These are phyloP conservation scores for Spergularia azorica DNA, from an alignment of 179 eudicot genomes.

Conservation along the genomic window DNA sequence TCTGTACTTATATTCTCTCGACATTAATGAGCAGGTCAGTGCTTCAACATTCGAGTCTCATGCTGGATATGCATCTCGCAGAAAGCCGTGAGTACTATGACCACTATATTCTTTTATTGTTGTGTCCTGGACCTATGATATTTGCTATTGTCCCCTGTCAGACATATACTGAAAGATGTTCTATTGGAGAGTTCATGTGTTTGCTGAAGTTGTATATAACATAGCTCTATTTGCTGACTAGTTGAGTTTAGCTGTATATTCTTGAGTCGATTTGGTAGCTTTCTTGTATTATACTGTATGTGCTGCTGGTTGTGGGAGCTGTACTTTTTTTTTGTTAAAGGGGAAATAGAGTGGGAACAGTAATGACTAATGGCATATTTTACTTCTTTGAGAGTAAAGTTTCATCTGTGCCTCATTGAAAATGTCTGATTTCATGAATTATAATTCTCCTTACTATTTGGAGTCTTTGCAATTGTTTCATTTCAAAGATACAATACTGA, in stretches of 20 bases:
- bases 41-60: slow-evolving; percentile 53
- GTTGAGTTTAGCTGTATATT: not conserved
- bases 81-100: slow-evolving; percentile 42
- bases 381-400: not conserved
- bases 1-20: not conserved
- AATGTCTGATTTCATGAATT: not conserved
- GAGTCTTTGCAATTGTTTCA: not conserved
- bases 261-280: not conserved
- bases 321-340: not conserved
- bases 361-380: not conserved
- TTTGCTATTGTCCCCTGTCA: not conserved
- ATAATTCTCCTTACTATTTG: not conserved
- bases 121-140: not conserved
- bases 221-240: not conserved
- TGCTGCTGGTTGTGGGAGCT: not conserved
- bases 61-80: slow-evolving; percentile 45
- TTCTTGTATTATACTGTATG: not conserved
- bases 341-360: not conserved
- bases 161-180: not conserved
- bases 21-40: slow-evolving; percentile 39
- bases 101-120: not conserved
- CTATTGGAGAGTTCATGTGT: not conserved
- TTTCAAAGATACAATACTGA: not conserved
- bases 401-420: not conserved
- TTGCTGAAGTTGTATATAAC: not conserved